Conservation (phyloP, 768 basidiomycete species). For the Boletus tylopilopsis region DNA sequence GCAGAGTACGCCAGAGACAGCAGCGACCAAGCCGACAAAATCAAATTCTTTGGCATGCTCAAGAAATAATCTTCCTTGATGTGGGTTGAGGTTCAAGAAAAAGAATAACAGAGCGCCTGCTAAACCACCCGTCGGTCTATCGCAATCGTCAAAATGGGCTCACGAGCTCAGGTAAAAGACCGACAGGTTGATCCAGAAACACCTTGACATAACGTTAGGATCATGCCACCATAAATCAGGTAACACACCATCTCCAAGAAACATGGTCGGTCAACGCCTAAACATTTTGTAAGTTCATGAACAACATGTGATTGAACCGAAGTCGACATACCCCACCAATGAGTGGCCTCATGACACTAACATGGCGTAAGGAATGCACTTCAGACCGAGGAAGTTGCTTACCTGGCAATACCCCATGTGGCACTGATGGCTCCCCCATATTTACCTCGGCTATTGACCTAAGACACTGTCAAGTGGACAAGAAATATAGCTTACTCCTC, state of each 20-base stretch:
- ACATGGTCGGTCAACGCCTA: conserved; percentile 35
- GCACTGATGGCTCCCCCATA: conserved; percentile 37
- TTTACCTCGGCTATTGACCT: conserved; percentile 33
- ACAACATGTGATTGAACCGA: not conserved
- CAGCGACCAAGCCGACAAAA: conserved; percentile 35
- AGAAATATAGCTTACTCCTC: conserved; percentile 24
- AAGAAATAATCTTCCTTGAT: conserved; percentile 29
- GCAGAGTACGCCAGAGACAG: conserved; percentile 35
- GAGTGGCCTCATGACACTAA: conserved; percentile 43
- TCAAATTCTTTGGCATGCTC: conserved; percentile 36
- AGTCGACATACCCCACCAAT: conserved; percentile 31
- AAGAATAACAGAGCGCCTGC: conserved; percentile 31
- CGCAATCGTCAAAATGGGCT: not conserved
- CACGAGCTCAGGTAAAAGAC: not conserved
- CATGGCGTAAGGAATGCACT: not conserved
- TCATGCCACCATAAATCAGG: not conserved
- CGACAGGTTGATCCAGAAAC: conserved; percentile 36
- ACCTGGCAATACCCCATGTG: conserved; percentile 40
- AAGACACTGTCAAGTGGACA: not conserved
- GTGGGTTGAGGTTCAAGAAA: conserved; percentile 35
- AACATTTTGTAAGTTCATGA: not conserved
- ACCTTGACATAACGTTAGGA: conserved; percentile 21
- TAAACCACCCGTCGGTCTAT: conserved; percentile 35
- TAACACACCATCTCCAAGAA: conserved; percentile 39
- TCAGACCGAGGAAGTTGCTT: not conserved